Base-by-base conservation (phyloP, 2,329 filamentous ascomycete genomes). In the Aspergillus latus region DNA sequence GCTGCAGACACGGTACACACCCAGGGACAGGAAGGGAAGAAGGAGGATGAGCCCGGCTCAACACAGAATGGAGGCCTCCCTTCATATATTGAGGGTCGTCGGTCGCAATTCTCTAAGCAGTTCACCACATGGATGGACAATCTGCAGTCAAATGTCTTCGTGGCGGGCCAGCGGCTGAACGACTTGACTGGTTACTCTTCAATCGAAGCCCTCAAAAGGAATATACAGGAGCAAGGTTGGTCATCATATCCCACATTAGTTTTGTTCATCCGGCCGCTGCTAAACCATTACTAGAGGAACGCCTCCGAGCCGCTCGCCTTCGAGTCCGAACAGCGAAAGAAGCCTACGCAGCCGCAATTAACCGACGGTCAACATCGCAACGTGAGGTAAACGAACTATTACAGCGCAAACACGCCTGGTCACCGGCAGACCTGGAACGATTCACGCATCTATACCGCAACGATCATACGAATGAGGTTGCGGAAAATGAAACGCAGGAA, bases 311-410 rank as follows among this genome's bases (percentile, higher is more conserved):
- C 30, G 72, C 88, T 2, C 87, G 91, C 64, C 70, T 76, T 21
- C 80, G 80, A 16, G 89, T 97, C 51, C 87, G 87, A 59, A 76
- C 81, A 34, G 85, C 90, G 15, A 91, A 94, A 60, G 80, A 83
- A 49, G 81, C 82, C 48, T 96, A 97, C 79, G 89, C 93, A 66
- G 81, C 85, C n/a, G 90, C 92, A 32, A 92, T 94, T 62, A 82
- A 88, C 54, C 86, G 88, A 64, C 89, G 95, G 63, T 88, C 90
- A n/a, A 79, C 88, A 13, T 96, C 92, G 1, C 93, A 97, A 76
- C 90, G 94, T 64, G 94, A 99, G 78, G 92, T 97, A 39, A 97
- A 96, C 46, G 90, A 92, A 21, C 83, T 99, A 26, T 84, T 99
- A 6, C 93, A 96, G 59, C 86, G 94, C 56, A 97, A 99, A 76